Conservation (phyloP, 768 basidiomycete genomes). For the Lyophyllum decastes region DNA sequence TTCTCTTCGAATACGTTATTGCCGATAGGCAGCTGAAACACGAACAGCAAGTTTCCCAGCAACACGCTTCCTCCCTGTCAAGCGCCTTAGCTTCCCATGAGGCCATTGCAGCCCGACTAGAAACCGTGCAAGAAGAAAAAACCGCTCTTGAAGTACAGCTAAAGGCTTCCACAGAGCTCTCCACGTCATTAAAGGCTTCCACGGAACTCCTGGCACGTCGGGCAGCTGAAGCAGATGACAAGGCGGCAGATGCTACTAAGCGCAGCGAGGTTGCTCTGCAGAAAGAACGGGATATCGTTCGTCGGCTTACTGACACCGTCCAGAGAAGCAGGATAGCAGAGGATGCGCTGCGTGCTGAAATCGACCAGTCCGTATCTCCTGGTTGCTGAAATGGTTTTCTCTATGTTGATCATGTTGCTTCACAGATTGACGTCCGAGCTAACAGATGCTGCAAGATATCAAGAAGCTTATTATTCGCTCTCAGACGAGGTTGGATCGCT, state of each 20-base stretch:
- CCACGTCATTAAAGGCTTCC: constrained; percentile 20
- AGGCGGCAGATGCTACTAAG: constrained; percentile 22
- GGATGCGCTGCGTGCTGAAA: constrained; percentile 65
- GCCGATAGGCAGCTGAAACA: constrained; percentile 29
- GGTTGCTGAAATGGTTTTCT: not conserved
- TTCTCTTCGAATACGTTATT: constrained; percentile 31
- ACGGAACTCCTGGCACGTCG: constrained; percentile 20
- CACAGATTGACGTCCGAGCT: constrained; percentile 51
- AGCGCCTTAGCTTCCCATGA: constrained; percentile 41
- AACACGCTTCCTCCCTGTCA: constrained; percentile 38
- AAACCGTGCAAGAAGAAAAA: constrained; percentile 40
- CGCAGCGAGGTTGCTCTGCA: constrained; percentile 37
- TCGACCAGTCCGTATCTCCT: constrained; percentile 58
- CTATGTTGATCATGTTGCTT: not conserved
- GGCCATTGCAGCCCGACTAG: constrained; percentile 41
- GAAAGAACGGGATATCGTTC: constrained; percentile 47
- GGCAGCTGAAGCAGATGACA: constrained; percentile 25
- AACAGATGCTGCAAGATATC: constrained; percentile 60
- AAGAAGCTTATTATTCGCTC: constrained; percentile 70
- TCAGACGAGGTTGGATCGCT: constrained; percentile 65
- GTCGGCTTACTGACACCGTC: constrained; percentile 50
- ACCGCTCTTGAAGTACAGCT: constrained; percentile 14
- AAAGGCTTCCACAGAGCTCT: constrained; percentile 21
- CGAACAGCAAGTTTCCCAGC: constrained; percentile 28
- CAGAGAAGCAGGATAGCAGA: constrained; percentile 66